Conservation (phyloP, 176 grass and related monocot genomes). For the Rhynchospora pubera region DNA sequence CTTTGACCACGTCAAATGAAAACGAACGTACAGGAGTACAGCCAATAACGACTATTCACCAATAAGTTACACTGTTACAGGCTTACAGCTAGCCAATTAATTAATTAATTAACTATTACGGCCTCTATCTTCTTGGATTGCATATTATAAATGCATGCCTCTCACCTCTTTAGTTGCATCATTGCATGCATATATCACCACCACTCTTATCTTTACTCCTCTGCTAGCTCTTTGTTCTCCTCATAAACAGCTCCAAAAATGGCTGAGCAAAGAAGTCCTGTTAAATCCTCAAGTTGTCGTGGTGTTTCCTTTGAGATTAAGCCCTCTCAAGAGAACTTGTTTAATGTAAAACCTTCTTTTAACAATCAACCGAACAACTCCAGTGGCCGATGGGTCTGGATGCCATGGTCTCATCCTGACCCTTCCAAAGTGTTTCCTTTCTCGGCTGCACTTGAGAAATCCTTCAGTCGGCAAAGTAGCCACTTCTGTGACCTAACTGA, state of each 20-base stretch:
- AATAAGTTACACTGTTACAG: too few relatives aligned
- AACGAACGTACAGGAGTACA: too few relatives aligned
- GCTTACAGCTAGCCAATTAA: too few relatives aligned
- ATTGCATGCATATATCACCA: too few relatives aligned
- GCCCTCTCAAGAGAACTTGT: conserved; percentile 13
- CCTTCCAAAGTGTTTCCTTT: conserved; percentile 20
- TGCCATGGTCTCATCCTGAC: conserved; percentile 17
- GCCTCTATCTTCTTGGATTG: too few relatives aligned
- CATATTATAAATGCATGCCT: too few relatives aligned
- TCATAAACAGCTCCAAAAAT: background rate
- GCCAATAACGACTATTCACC: too few relatives aligned
- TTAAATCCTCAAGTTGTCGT: conserved; percentile 58
- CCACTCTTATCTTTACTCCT: background rate
- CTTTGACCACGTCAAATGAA: too few relatives aligned
- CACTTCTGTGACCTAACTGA: conserved; percentile 63
- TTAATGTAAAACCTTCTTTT: background rate
- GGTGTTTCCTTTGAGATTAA: conserved; percentile 57
- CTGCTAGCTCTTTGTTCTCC: background rate
- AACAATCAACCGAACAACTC: background rate
- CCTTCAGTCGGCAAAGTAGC: conserved; percentile 33
- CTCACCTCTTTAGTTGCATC: background rate
- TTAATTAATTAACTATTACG: too few relatives aligned
- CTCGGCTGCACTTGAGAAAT: background rate
- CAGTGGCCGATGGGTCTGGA: conserved; percentile 34
- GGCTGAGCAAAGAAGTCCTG: background rate